Conservation (phyloP, 495 filamentous ascomycete genomes). For the Hamigera avellanea region DNA sequence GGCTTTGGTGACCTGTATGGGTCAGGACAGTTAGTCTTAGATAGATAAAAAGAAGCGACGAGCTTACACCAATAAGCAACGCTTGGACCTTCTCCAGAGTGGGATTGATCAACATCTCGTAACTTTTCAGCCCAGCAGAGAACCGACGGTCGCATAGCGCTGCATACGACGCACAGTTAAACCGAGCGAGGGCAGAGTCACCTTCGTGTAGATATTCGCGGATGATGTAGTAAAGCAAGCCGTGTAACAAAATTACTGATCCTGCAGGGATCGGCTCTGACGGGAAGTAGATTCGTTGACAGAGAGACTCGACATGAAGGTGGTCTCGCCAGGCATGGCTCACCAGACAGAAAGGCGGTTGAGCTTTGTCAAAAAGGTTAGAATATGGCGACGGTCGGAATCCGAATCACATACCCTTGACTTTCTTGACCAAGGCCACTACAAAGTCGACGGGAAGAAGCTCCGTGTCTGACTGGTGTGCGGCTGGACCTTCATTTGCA, state of each 20-base stretch:
- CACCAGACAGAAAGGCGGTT: conserved; percentile 15
- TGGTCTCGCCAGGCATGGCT: conserved; percentile 15
- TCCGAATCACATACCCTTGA: conserved; percentile 13
- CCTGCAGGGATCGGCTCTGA: conserved; percentile 9
- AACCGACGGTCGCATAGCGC: conserved; percentile 10
- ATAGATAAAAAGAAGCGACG: neutral
- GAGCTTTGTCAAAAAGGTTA: conserved; percentile 4
- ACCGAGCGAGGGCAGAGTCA: conserved; percentile 8
- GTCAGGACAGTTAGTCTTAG: conserved; percentile 1
- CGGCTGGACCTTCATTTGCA: no score
- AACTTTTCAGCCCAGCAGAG: conserved; percentile 7
- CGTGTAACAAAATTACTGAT: conserved; percentile 9
- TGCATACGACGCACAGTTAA: conserved; percentile 6
- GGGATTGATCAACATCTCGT: conserved; percentile 12
- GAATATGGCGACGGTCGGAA: no score
- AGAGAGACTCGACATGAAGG: conserved; percentile 10
- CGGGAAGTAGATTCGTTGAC: conserved; percentile 17
- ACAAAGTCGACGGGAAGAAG: conserved; percentile 14
- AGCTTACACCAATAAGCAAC: conserved; percentile 12
- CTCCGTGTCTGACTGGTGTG: no score
- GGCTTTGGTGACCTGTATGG: conserved; percentile 10
- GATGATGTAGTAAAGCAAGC: conserved; percentile 13
- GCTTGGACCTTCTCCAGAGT: conserved; percentile 16
- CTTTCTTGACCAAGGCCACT: conserved; percentile 11
- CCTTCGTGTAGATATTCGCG: conserved; percentile 15